Evolutionary conservation across 257 asterid genomes (phyloP), one percentile per base, ranked within the genome.

Genomic region (Thymus mandschuricus): DNA sequence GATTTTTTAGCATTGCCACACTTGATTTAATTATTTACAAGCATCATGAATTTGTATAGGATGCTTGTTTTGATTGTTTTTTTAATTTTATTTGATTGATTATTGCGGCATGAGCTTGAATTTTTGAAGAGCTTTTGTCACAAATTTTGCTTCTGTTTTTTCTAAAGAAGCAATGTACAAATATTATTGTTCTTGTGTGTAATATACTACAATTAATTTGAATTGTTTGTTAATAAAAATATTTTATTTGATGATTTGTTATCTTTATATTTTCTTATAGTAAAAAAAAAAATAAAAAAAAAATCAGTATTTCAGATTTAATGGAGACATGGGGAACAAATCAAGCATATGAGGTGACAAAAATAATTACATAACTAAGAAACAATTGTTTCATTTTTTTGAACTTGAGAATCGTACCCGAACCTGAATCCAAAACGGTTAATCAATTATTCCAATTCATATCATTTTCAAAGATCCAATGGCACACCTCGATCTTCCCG

Each of bases 401-500:
- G 21, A 21, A 21, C 21, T 10, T 46, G 51, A 10, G 15, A 46
- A 46, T 3, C 52, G 21, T 21, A 15, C 11, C 52, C n/a, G 3
- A 10, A 45, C 15, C 51, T 15, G n/a, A 35, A 58, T 15, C 21
- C 0, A 21, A 21, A 21, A 21, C 46, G 29, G 56, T 68, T 8
- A 83, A 82, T 79, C 90, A 0, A 82, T 82, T 3, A 30, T 63
- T 64, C 97, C 96, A 90, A 66, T 82, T 85, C 93, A 90, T 83
- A 76, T 90, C 97, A 43, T 88, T 85, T 77, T 90, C 88, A 51
- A 86, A 90, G 35, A 86, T 88, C 96, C 96, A 90, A 41, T 90
- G 97, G 66, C 97, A 90, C 11, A 88, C 97, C 74, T 90, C 96
- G 35, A 88, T 90, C 78, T 79, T 80, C 6, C 97, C 96, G 21